Base-by-base conservation (phyloP, 1,284 basidiomycete genomes). In the Puccinia horiana region DNA sequence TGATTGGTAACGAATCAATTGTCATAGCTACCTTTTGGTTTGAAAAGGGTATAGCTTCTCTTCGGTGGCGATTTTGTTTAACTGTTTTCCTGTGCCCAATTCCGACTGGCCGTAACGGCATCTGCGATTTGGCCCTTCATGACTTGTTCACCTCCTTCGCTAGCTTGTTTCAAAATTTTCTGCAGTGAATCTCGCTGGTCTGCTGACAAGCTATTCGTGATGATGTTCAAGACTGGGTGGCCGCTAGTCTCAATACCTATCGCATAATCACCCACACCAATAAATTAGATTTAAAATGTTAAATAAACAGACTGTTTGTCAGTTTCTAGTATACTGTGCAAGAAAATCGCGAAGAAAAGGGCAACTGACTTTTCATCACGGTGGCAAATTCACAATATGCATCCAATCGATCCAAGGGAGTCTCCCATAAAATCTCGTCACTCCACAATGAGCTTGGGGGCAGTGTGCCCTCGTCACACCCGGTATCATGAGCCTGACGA, bases 361-460 rank as follows among this genome's bases (percentile, higher is more conserved):
- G 40, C 8, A 1, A 82, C 82, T 2, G n/a, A 83, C 82, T 58
- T 32, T 83, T 82, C 26, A 86, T 78, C 1, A 84, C 83, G 0
- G 40, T 40, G 18, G 84, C 83, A 79, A 86, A 86, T 12, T 83
- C 77, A 37, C 82, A 78, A 67, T 86, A 86, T 11, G 83, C 83
- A 76, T 86, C 86, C 35, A 86, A 73, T 69, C 84, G 79, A 80
- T 86, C 86, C 40, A 86, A 80, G 6, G 86, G 86, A 9, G 85
- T 85, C 14, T 84, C 84, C 84, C 85, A 86, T 3, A 85, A 76
- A 37, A 86, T 83, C 70, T 86, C 86, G 47, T 85, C 84, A 54
- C 84, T 85, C 84, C 85, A 86, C 0, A 83, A 29, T 26, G 78
- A 80, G 52, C 78, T 80, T 9, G 78, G 65, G n/a, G 78, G 67